Percentiles rank a stretch among this genome's conserved stretches.
These are phyloP conservation scores for Scheffersomyces insectosa DNA, from an alignment of 1,139 yeast genomes.

Conservation along the genomic window DNA sequence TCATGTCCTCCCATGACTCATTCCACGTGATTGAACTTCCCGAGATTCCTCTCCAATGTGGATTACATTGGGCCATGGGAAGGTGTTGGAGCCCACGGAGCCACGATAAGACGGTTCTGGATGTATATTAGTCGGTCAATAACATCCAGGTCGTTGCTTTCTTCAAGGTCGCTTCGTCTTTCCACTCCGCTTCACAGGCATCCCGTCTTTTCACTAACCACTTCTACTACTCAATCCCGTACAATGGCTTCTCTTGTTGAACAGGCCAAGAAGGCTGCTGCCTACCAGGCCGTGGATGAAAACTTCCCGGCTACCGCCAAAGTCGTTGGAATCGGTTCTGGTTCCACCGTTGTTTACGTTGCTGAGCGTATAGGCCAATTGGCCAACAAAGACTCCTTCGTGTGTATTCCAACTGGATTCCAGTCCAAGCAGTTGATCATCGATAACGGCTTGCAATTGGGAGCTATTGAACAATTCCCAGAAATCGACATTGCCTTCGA, in stretches of 20 bases:
- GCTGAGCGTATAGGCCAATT: slow-evolving; percentile 90
- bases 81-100: too few species aligned
- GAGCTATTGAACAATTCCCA: slow-evolving; percentile 79
- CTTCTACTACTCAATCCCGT: neutral
- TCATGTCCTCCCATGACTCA: too few species aligned
- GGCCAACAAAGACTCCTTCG: slow-evolving; percentile 54
- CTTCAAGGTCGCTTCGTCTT: neutral
- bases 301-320: slow-evolving; percentile 71
- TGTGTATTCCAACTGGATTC: slow-evolving; percentile 95
- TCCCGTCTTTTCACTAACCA: slow-evolving; percentile 4
- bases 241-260: slow-evolving; percentile 40
- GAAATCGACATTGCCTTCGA: slow-evolving; percentile 90
- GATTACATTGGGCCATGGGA: too few species aligned
- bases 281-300: slow-evolving; percentile 89
- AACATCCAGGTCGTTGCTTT: neutral
- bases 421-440: slow-evolving; percentile 87
- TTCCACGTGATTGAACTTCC: too few species aligned
- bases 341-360: slow-evolving; percentile 93
- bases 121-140: too few species aligned
- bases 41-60: too few species aligned
- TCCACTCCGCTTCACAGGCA: slow-evolving; percentile 1
- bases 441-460: slow-evolving; percentile 76
- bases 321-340: slow-evolving; percentile 93
- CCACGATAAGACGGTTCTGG: too few species aligned
- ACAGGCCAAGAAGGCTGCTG: slow-evolving; percentile 80